Evolutionary conservation across 306 rosid genomes (phyloP), one percentile per base, ranked within the genome.

Genomic region (Rosa lucieae): DNA sequence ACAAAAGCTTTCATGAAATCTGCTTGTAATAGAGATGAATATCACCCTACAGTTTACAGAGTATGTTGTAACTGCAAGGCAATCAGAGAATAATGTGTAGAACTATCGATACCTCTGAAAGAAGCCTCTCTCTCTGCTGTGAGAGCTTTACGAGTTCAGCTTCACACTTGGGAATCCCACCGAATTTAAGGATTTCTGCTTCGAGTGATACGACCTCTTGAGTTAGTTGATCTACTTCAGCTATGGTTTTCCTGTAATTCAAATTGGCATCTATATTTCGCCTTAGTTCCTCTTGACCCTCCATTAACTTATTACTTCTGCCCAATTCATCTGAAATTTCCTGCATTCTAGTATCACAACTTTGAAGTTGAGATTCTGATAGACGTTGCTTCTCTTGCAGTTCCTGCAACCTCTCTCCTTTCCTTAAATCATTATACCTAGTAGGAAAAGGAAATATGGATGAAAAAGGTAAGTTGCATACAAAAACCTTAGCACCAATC

Each of bases 221-320:
- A 42, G 82, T 66, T 73, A 92, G 95, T 75, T 84, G 76, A 78
- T 92, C 95, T 67, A 94, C 95, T 21, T 89, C 86, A 82, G 95
- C 92, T 84, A 88, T 94, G n/a, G 89, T 94, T 84, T 87, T 85
- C 80, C 99, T 85, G 83, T 92, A 92, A 80, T 90, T 87, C 86
- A 92, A 73, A 85, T 94, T 92, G 86, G 91, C 95, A 77, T 85
- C 92, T 67, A 92, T 89, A 79, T 89, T 91, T 71, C 93, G 88
- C 83, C 86, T 91, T 56, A 92, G 55, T 40, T 80, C 84, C 79
- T 87, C 95, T 85, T 86, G 90, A 76, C 80, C 62, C 81, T 83
- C 79, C 86, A 80, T 84, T 83, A 88, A 82, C 67, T 94, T 87
- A 75, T 82, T 86, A 70, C 88, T 92, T 79, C 82, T 86, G 76